phyloP scores from a whole-genome alignment of 371 early-diverging fungal species.

The Aphelidium insulamus region DNA sequence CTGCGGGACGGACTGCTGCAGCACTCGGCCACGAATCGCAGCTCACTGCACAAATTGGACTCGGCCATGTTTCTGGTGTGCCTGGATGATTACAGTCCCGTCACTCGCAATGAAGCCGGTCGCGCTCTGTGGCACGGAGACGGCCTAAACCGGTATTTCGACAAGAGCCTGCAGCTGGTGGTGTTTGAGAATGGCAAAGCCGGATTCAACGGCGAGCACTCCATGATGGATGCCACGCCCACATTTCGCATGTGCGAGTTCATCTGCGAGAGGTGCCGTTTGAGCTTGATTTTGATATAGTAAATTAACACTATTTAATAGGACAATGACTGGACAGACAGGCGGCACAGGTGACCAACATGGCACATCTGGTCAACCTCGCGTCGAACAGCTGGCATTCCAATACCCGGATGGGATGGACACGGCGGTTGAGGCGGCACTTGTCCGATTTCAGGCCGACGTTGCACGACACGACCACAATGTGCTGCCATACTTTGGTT shows the following conservation, averaged over 20 bases:
- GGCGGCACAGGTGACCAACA: neutral
- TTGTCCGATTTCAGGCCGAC: constrained; percentile 9
- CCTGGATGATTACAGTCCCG: constrained; percentile 28
- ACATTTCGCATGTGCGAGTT: constrained; percentile 12
- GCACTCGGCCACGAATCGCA: constrained; percentile 15
- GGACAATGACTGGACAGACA: constrained; percentile 1
- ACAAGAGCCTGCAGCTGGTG: constrained; percentile 20
- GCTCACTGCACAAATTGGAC: constrained; percentile 22
- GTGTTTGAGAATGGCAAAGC: constrained; percentile 18
- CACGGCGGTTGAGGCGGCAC: constrained; percentile 7
- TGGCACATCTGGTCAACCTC: neutral
- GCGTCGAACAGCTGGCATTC: constrained; percentile 7
- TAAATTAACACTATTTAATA: neutral
- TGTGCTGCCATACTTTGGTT: constrained; percentile 32
- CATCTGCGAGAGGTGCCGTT: constrained; percentile 4
- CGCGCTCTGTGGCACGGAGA: constrained; percentile 17
- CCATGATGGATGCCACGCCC: constrained; percentile 19
- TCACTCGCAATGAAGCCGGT: constrained; percentile 26
- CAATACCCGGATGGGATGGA: constrained; percentile 6
- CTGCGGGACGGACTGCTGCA: constrained; percentile 16
- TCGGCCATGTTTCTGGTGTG: constrained; percentile 28
- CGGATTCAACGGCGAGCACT: constrained; percentile 22
- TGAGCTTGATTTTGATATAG: neutral
- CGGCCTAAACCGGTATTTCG: constrained; percentile 17
- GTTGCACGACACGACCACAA: constrained; percentile 24